These are phyloP conservation scores for Geranium rotundifolium DNA, from an alignment of 345 rosid genomes.

Conservation along the genomic window DNA sequence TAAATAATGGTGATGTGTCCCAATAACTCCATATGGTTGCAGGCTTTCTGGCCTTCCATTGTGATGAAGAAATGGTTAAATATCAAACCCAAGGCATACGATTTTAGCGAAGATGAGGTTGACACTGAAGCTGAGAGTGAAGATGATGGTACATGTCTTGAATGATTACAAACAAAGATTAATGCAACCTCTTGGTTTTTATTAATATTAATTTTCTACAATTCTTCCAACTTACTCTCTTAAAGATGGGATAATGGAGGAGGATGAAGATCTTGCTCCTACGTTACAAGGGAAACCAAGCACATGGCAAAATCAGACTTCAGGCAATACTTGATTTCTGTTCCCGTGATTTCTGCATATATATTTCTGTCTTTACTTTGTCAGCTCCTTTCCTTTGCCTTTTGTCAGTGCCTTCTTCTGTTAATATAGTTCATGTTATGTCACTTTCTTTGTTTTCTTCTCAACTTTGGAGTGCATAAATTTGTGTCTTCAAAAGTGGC, in stretches of 20 bases:
- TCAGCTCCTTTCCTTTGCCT: too few relatives aligned
- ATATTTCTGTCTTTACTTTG: too few relatives aligned
- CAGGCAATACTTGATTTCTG: slow-evolving; percentile 31
- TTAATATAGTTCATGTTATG: too few relatives aligned
- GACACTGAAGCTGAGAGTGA: slow-evolving; percentile 89
- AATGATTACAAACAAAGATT: background rate
- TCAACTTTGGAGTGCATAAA: too few relatives aligned
- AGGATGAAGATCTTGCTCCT: slow-evolving; percentile 14
- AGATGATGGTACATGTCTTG: slow-evolving; percentile 51
- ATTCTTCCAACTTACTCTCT: slow-evolving; percentile 34
- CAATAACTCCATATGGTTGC: slow-evolving; percentile 7
- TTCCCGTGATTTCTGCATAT: too few relatives aligned
- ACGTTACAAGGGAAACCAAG: slow-evolving; percentile 19
- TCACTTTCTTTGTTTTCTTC: too few relatives aligned
- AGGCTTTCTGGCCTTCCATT: slow-evolving; percentile 90
- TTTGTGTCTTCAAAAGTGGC: too few relatives aligned
- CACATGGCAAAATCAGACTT: slow-evolving; percentile 24
- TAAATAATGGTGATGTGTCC: slow-evolving; percentile 1
- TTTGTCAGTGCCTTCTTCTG: too few relatives aligned
- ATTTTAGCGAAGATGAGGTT: slow-evolving; percentile 91
- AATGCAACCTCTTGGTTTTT: slow-evolving; percentile 5
- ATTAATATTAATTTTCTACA: slow-evolving; percentile 5
- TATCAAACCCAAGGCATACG: slow-evolving; percentile 63
- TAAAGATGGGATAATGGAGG: slow-evolving; percentile 29
- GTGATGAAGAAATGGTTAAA: slow-evolving; percentile 98